Evolutionary conservation across 2,329 filamentous ascomycete genomes (phyloP), one percentile per base, ranked within the genome.

Genomic region (Pestalotiopsis sp.): DNA sequence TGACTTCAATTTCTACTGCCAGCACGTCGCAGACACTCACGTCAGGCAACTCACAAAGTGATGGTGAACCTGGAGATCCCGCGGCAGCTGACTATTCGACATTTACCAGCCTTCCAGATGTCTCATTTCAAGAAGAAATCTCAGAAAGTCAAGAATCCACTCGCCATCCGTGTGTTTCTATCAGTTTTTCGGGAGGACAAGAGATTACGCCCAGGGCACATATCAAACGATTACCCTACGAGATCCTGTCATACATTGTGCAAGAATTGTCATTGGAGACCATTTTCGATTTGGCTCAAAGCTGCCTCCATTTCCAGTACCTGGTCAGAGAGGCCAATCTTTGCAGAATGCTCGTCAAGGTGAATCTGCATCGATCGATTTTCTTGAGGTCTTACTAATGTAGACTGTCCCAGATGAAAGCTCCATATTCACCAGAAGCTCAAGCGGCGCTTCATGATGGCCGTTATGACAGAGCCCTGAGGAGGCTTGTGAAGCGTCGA

Each of bases 171-270:
- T 49, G 13, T 12, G 6, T n/a, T 52, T n/a, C 6, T 52, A 7
- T n/a, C 7, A 52, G 11, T 7, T 2, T n/a, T 52, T 52, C 6
- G 20, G 45, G 17, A n/a, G 14, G 14, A n/a, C 14, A 5, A n/a
- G 45, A 52, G 17, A n/a, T n/a, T 9, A 52, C 45, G 57, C 20
- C 13, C 14, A 23, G 23, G 13, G 3, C 57, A 14, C 14, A 23
- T 14, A 12, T 78, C 39, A 72, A 73, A 38, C 70, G 71, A 12
- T 69, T 93, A 13, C 90, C 91, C 0, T 90, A 87, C 74, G 91
- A 93, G 78, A 81, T 93, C n/a, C 79, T 92, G 36, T 86, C 87
- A 64, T 83, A 87, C 65, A 85, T 93, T 65, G 82, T 86, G 7
- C 80, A 81, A 6, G 79, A 83, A 67, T 81, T 93, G 45, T 81